A percentile compares a stretch with the other conserved stretches of the same genome.
Conservation (phyloP, 1,139 yeast genomes). For the Casaregolazyma lundiana region DNA sequence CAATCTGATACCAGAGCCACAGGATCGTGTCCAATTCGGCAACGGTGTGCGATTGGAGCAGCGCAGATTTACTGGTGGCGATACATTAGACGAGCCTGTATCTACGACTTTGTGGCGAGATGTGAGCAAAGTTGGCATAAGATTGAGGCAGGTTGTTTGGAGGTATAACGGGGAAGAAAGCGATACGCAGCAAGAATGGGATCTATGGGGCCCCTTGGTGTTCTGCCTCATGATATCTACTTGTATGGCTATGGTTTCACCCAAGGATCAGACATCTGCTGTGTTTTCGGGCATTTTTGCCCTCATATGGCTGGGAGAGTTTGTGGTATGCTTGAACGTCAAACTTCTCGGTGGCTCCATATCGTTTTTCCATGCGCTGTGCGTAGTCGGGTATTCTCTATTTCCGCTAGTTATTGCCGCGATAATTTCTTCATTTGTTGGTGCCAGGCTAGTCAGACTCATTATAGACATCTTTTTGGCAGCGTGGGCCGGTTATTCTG, state of each 20-base stretch:
- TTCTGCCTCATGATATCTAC: constrained; percentile 64
- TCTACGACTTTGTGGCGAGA: constrained; percentile 65
- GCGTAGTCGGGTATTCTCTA: constrained; percentile 76
- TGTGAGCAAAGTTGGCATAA: constrained; percentile 56
- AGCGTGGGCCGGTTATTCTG: constrained; percentile 73
- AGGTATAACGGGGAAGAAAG: constrained; percentile 19
- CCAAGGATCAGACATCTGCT: constrained; percentile 37
- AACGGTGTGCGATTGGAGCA: constrained; percentile 57
- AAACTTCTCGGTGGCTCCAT: constrained; percentile 72
- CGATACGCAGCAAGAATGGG: constrained; percentile 55
- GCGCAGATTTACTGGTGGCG: constrained; percentile 75
- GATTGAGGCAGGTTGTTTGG: constrained; percentile 69
- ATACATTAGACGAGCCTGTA: constrained; percentile 82
- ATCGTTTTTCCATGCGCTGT: constrained; percentile 71
- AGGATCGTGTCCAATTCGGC: constrained; percentile 13
- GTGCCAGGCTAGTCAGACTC: constrained; percentile 52
- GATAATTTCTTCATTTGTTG: constrained; percentile 51
- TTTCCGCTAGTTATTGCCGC: constrained; percentile 74
- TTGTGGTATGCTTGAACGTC: constrained; percentile 57
- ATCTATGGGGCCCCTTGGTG: constrained; percentile 83
- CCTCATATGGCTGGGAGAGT: constrained; percentile 52
- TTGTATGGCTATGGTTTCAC: constrained; percentile 40
- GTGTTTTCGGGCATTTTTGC: constrained; percentile 64
- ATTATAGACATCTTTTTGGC: constrained; percentile 50
- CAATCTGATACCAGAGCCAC: constrained; percentile 8